phyloP scores from a whole-genome alignment of 2,329 filamentous ascomycete genomes.

The Sarocladiaceae sp. region DNA sequence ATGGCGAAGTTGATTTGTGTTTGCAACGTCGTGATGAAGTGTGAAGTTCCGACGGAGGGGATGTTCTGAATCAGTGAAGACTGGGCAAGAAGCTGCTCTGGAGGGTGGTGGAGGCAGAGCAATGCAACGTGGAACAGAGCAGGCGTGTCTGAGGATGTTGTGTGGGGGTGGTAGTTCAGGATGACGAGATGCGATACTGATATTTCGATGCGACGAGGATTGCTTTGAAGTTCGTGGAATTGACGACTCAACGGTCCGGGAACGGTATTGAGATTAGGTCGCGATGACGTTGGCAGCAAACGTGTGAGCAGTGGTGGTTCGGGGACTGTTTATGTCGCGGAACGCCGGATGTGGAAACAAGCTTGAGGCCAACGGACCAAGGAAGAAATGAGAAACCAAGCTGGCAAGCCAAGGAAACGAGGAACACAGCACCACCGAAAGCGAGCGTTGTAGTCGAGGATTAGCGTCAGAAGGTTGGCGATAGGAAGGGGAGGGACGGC shows the following conservation, averaged over 20 bases:
- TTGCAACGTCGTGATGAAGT: background rate
- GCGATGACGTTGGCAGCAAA: background rate
- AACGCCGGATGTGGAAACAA: slow-evolving; percentile 7
- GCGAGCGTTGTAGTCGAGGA: background rate
- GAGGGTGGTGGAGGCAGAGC: background rate
- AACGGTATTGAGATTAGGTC: background rate
- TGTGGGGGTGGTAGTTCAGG: slow-evolving; percentile 7
- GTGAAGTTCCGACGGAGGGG: background rate
- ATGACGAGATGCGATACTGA: slow-evolving; percentile 7
- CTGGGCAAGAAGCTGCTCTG: background rate
- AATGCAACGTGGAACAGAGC: background rate
- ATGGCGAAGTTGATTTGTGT: background rate
- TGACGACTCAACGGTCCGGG: background rate
- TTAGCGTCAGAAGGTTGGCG: background rate
- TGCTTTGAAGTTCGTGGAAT: too few relatives aligned
- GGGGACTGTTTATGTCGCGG: slow-evolving; percentile 3
- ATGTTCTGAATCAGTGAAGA: background rate
- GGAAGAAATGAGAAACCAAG: background rate
- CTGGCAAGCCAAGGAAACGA: background rate
- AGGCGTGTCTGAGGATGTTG: background rate
- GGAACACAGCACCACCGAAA: background rate
- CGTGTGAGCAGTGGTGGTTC: too few relatives aligned
- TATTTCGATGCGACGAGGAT: background rate
- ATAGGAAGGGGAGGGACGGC: background rate
- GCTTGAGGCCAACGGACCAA: background rate